Evolutionary conservation across 129 eudicot species (phyloP).

Genomic region (Flaveria robusta): DNA sequence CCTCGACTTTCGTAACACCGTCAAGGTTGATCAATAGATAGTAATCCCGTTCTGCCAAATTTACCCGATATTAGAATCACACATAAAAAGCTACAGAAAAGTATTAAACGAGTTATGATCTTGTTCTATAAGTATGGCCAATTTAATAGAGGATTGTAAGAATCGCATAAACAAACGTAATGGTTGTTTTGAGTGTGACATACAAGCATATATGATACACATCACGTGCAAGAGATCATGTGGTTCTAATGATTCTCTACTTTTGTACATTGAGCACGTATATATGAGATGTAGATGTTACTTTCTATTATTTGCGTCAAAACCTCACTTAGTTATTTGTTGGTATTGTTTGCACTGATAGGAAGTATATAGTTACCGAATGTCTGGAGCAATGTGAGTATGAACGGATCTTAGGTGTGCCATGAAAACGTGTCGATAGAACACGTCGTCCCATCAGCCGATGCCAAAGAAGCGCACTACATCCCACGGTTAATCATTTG

Average conservation of each 20-base stretch:
- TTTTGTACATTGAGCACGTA: too few species aligned
- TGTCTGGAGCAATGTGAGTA: constrained; percentile 78
- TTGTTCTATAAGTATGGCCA: neutral
- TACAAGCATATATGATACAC: too few species aligned
- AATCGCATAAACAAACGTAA: too few species aligned
- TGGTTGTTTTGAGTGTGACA: too few species aligned
- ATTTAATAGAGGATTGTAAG: too few species aligned
- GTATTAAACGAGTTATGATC: too few species aligned
- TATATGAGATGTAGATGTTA: too few species aligned
- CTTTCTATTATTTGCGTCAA: neutral
- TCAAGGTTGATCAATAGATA: constrained; percentile 72
- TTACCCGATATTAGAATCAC: neutral
- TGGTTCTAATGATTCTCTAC: too few species aligned
- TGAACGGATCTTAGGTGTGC: constrained; percentile 63
- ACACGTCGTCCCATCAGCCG: constrained; percentile 87
- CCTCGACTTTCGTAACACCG: constrained; percentile 31
- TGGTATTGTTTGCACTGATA: neutral
- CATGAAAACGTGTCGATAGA: constrained; percentile 55
- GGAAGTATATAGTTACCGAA: constrained; percentile 47
- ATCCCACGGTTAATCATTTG: neutral
- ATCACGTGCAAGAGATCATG: too few species aligned
- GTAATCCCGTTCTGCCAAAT: constrained; percentile 57
- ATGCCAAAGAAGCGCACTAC: constrained; percentile 96
- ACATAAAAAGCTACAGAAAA: neutral
- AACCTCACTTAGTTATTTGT: neutral